phyloP scores from a whole-genome alignment of 306 rosid genomes.

The Lupinus albus region DNA sequence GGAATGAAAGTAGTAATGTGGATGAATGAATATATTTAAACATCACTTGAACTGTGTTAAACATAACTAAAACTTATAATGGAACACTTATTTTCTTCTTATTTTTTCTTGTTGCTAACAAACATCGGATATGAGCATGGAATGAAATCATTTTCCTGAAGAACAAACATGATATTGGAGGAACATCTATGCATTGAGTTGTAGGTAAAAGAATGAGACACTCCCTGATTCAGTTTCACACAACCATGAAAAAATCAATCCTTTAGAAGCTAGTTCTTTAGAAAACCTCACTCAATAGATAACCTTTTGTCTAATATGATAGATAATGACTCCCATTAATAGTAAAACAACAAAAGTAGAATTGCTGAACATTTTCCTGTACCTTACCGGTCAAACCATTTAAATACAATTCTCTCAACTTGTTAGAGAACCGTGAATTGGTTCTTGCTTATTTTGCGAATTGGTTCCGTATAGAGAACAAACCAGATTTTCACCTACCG shows the following conservation, averaged over 20 bases:
- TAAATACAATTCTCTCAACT: too few relatives aligned
- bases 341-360: background rate
- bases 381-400: too few relatives aligned
- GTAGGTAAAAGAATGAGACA: background rate
- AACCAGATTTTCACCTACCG: too few relatives aligned
- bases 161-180: background rate
- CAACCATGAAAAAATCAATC: background rate
- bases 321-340: background rate
- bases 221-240: conserved; percentile 5
- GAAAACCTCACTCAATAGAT: conserved; percentile 12
- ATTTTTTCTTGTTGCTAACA: background rate
- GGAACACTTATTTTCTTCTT: background rate
- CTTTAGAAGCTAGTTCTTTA: conserved; percentile 12
- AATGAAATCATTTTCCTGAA: background rate
- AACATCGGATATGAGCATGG: conserved; percentile 9
- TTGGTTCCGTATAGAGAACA: too few relatives aligned
- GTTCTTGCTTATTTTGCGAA: too few relatives aligned
- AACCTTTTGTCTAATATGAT: background rate
- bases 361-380: background rate
- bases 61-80: background rate
- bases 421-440: too few relatives aligned
- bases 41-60: background rate
- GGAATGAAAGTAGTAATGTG: too few relatives aligned
- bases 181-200: background rate
- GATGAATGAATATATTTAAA: too few relatives aligned